phyloP scores from a whole-genome alignment of 768 basidiomycete genomes.

The Boletus pseudo-olivaceus region DNA sequence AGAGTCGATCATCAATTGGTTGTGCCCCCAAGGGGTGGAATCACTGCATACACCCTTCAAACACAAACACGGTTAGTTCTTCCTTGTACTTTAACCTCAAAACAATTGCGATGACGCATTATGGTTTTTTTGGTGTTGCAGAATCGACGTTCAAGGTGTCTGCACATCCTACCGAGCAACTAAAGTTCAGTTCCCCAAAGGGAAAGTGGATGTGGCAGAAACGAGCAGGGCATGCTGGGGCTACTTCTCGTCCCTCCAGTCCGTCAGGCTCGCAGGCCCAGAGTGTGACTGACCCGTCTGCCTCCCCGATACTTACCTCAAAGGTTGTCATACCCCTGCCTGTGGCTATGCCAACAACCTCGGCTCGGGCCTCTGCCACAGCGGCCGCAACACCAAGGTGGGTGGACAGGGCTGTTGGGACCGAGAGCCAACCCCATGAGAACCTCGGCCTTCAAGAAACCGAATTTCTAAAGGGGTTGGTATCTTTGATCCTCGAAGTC shows the following conservation, averaged over 20 bases:
- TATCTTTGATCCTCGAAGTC: neutral
- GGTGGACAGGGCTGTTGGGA: neutral
- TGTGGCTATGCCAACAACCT: too few species aligned
- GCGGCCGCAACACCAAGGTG: too few species aligned
- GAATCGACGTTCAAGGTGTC: neutral
- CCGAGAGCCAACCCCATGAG: neutral
- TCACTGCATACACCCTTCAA: neutral
- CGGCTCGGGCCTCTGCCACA: neutral
- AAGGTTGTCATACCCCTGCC: too few species aligned
- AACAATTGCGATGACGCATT: neutral
- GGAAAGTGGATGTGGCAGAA: slow-evolving; percentile 1
- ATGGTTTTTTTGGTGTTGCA: neutral
- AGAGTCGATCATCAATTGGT: neutral
- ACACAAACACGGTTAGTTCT: neutral
- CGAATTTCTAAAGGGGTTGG: neutral
- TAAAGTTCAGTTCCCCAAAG: neutral
- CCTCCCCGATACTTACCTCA: too few species aligned
- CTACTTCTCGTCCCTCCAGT: neutral
- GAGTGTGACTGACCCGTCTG: neutral
- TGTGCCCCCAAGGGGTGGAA: too few species aligned
- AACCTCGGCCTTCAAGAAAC: neutral
- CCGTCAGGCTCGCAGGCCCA: neutral
- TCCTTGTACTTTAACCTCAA: neutral
- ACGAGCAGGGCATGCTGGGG: neutral
- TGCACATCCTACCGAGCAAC: neutral